phyloP scores from a whole-genome alignment of 2,329 filamentous ascomycete genomes.

The Bipolaris victoriae region DNA sequence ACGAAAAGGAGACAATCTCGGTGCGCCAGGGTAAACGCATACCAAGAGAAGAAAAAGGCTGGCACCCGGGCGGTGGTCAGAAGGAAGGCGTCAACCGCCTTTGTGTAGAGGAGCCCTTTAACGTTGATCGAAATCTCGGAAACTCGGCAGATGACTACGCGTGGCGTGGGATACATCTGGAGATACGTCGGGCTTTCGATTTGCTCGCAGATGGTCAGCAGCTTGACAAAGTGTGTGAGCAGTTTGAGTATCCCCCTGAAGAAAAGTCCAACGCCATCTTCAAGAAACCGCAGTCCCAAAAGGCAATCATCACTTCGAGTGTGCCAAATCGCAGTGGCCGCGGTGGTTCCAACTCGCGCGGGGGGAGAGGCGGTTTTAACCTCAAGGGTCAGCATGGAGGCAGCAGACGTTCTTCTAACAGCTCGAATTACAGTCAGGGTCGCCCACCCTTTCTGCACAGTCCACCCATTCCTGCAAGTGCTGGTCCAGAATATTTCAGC shows the following conservation, averaged over 20 bases:
- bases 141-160: slow-evolving; percentile 97
- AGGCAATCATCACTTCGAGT: slow-evolving; percentile 60
- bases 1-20: slow-evolving; percentile 81
- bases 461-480: slow-evolving; percentile 48
- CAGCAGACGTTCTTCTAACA: slow-evolving; percentile 63
- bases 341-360: slow-evolving; percentile 54
- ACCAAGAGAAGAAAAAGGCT: slow-evolving; percentile 84
- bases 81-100: slow-evolving; percentile 71
- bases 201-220: slow-evolving; percentile 75
- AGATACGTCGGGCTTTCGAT: slow-evolving; percentile 87
- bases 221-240: slow-evolving; percentile 81
- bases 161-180: slow-evolving; percentile 87
- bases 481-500: slow-evolving; percentile 53
- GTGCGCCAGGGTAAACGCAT: slow-evolving; percentile 80
- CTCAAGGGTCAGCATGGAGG: slow-evolving; percentile 54
- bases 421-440: slow-evolving; percentile 55
- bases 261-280: slow-evolving; percentile 66
- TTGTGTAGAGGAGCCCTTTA: slow-evolving; percentile 97
- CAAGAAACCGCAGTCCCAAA: slow-evolving; percentile 59
- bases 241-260: slow-evolving; percentile 82
- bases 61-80: slow-evolving; percentile 67
- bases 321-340: slow-evolving; percentile 58
- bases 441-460: slow-evolving; percentile 50
- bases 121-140: slow-evolving; percentile 83
- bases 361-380: slow-evolving; percentile 54